Percentiles rank a stretch among this genome's conserved stretches.
These are phyloP conservation scores for Hortiboletus rubellus DNA, from an alignment of 1,284 basidiomycete genomes.

Conservation along the genomic window DNA sequence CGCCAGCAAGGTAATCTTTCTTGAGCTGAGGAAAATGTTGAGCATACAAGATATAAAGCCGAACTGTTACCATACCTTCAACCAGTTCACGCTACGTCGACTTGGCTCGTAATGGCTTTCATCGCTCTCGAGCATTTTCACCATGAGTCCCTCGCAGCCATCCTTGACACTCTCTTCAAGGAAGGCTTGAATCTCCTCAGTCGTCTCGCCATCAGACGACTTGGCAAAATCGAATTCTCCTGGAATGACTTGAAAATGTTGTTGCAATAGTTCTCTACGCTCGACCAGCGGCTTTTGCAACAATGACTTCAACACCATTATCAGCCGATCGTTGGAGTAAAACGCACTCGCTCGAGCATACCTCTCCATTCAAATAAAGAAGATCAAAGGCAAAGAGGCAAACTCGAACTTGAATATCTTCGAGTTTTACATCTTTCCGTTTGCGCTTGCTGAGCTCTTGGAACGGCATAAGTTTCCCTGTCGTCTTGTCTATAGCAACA, in stretches of 20 bases:
- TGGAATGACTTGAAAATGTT: constrained; percentile 81
- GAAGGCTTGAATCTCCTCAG: constrained; percentile 94
- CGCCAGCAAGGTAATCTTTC: constrained; percentile 96
- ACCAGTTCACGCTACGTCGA: constrained; percentile 94
- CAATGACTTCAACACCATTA: constrained; percentile 49
- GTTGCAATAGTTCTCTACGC: constrained; percentile 73
- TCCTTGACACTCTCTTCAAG: constrained; percentile 96
- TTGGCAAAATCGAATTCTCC: constrained; percentile 95
- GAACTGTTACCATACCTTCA: constrained; percentile 67
- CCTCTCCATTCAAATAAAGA: constrained; percentile 92
- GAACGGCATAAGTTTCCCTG: constrained; percentile 89
- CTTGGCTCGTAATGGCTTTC: constrained; percentile 96
- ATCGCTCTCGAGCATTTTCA: constrained; percentile 94
- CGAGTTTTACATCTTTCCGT: constrained; percentile 95
- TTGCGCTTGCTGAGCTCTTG: constrained; percentile 95
- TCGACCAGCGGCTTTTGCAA: constrained; percentile 68
- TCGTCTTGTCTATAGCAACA: constrained; percentile 90
- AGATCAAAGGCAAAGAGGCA: constrained; percentile 96
- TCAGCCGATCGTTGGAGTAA: constrained; percentile 1
- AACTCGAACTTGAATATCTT: constrained; percentile 95
- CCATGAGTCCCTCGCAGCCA: constrained; percentile 98
- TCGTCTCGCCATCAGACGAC: constrained; percentile 85
- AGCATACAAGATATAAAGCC: neutral
- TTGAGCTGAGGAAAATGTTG: constrained; percentile 64
- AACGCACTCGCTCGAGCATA: constrained; percentile 36